Evolutionary conservation across 768 basidiomycete species (phyloP).

Genomic region (Kwoniella sp.): DNA sequence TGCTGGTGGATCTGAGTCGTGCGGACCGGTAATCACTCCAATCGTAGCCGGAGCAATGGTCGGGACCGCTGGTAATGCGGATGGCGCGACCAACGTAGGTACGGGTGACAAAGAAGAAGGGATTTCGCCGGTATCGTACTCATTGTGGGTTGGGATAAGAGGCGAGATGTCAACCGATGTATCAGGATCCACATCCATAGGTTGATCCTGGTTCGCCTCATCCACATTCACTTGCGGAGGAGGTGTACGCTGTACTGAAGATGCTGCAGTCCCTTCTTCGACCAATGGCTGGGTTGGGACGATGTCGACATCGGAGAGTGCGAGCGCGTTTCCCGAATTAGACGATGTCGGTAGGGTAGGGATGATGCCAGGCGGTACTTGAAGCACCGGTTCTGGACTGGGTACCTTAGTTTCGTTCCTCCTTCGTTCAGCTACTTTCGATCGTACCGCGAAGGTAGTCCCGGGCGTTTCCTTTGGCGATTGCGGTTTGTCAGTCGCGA

Average conservation of each 20-base stretch:
- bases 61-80: too few species aligned
- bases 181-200: not conserved
- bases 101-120: not conserved
- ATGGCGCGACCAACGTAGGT: too few species aligned
- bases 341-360: not conserved
- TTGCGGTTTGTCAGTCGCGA: too few species aligned
- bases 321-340: not conserved
- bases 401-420: not conserved
- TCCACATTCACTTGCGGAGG: not conserved
- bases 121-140: not conserved
- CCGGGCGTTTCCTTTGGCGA: too few species aligned
- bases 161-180: not conserved
- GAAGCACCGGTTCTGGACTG: too few species aligned
- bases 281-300: not conserved
- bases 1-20: too few species aligned
- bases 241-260: not conserved
- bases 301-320: not conserved
- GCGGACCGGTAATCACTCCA: too few species aligned
- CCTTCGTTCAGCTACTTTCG: not conserved
- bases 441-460: too few species aligned
- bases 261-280: not conserved
- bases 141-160: not conserved
- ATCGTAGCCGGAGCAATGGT: too few species aligned
- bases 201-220: not conserved
- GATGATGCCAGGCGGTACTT: too few species aligned